Conservation (phyloP, 352 stramenopile species). For the Pythium aquatile region DNA sequence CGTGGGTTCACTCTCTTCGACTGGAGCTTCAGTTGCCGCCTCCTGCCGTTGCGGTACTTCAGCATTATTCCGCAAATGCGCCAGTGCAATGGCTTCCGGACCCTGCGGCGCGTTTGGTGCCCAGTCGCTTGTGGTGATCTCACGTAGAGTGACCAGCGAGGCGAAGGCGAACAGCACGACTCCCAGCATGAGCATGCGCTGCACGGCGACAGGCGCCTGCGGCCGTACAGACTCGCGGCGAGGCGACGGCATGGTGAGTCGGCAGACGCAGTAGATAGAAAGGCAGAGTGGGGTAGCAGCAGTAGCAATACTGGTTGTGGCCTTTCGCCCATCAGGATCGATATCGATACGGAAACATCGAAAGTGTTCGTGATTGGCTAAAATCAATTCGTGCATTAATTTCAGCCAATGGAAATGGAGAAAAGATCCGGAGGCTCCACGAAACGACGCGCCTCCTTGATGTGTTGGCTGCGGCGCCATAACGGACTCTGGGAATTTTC, state of each 20-base stretch:
- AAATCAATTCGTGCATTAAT: background rate
- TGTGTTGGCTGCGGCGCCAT: background rate
- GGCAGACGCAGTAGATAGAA: background rate
- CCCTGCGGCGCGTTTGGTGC: background rate
- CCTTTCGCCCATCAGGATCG: background rate
- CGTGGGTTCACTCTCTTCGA: background rate
- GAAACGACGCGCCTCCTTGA: conserved; percentile 14
- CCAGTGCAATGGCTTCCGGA: background rate
- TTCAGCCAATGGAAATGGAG: conserved; percentile 13
- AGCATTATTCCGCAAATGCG: background rate
- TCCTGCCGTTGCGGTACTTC: background rate
- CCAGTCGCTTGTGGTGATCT: conserved; percentile 15
- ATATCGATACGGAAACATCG: background rate
- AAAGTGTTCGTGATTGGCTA: background rate
- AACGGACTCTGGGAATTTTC: conserved; percentile 9
- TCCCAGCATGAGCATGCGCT: conserved; percentile 13
- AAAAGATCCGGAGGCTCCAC: conserved; percentile 6
- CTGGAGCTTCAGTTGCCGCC: background rate
- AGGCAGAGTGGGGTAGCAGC: background rate
- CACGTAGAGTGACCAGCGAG: conserved; percentile 18
- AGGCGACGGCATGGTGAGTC: background rate
- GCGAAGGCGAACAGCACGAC: conserved; percentile 12
- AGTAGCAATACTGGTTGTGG: background rate
- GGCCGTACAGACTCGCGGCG: conserved; percentile 15
- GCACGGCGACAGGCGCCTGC: conserved; percentile 3